Conservation (phyloP, 495 filamentous ascomycete species). For the Penicillium argentinense region DNA sequence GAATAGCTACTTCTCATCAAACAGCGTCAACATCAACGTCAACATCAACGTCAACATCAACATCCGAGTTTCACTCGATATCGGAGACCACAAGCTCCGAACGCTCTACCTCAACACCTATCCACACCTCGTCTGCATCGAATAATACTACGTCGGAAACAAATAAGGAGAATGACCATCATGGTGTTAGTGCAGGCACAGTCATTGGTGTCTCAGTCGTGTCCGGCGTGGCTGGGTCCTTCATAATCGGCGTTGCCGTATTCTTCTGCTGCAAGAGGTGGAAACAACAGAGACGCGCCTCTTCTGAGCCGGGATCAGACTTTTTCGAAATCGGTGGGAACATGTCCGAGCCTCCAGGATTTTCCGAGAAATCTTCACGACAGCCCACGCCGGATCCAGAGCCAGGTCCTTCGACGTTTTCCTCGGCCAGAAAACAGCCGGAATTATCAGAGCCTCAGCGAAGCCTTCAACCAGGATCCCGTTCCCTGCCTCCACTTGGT, state of each 20-base stretch:
- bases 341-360: constrained; percentile 44
- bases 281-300: constrained; percentile 18
- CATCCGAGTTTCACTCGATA: not conserved
- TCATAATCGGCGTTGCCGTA: constrained; percentile 39
- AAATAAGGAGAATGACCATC: constrained; percentile 6
- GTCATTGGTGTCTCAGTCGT: constrained; percentile 45
- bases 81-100: not conserved
- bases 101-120: constrained; percentile 4
- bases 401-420: constrained; percentile 9
- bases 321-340: constrained; percentile 45
- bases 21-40: constrained; percentile 3
- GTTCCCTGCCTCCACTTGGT: constrained; percentile 22
- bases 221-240: constrained; percentile 39
- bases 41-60: not conserved
- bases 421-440: not conserved
- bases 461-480: constrained; percentile 6
- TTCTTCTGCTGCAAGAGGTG: constrained; percentile 38
- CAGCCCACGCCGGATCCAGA: constrained; percentile 12
- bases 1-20: not conserved
- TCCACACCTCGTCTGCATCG: not conserved
- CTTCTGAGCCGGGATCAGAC: constrained; percentile 21
- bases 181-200: constrained; percentile 30
- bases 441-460: constrained; percentile 13
- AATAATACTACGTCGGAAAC: constrained; percentile 17
- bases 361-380: constrained; percentile 23